Base-by-base conservation (phyloP, 83 land plant species). In the Isoetes engelmannii region DNA sequence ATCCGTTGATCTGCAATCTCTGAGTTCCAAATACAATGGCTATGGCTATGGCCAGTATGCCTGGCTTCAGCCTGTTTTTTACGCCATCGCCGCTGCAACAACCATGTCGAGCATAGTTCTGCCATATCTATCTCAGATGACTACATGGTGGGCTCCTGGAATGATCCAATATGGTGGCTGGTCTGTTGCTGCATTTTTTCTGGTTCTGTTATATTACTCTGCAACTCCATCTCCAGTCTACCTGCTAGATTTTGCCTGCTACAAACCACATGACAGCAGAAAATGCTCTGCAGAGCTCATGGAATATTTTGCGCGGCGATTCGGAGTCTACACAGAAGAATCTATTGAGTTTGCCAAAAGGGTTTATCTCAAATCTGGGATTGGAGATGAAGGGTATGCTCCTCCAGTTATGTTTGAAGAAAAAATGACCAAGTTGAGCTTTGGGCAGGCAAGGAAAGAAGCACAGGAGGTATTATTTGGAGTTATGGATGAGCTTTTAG, bases 391-490 rank as follows among this genome's bases (percentile, higher is more conserved):
- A 42, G 28, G 3, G 12, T 59, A 59, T 18, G 62, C 62, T 8
- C 62, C 62, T 9, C 62, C 62, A 8, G 62, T 10, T 3, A 59
- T 59, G 62, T 59, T 59, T 37, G 28, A 59, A 3, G 28, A 59
- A 3, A 18, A 18, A 12, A 4, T 2, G 18, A 42, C 62, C 10
- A 42, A 4, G 10, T 7, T 59, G 12, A 59, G 62, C 62, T 59
- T 20, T 20, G 28, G 28, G 62, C 62, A 59, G 28, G 62, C 62
- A 18, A 18, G 62, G 9, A 42, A 8, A 1, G 62, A 59, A n/a
- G 79, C 76, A 17, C 70, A 64, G 10, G 17, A 19, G 13, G 79
- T 72, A 4, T 65, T 77, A 43, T 72, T 65, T 21, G 63, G 65
- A 3, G 67, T 47, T 7, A 50, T 76, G 8, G 57, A 72, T 15